Base-by-base conservation (phyloP, 495 filamentous ascomycete genomes). In the Hypoxylon fragiforme region DNA sequence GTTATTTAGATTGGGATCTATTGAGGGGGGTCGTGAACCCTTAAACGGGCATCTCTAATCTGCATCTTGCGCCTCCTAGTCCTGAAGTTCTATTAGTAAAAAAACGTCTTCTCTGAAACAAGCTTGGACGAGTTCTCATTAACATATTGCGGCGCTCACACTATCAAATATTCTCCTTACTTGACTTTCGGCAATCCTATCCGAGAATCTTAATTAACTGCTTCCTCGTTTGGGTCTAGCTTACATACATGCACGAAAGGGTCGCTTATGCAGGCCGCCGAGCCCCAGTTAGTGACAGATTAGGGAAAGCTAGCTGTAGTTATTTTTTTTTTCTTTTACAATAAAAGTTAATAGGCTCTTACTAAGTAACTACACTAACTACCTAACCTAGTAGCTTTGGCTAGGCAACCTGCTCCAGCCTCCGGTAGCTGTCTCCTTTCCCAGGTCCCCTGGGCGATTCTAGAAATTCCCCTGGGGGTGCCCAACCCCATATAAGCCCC, bases 381-480 rank as follows among this genome's bases (percentile, higher is more conserved):
- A 28, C 4, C 24, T 28, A 28, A 4, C 24, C 31, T 30, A 46
- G 39, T 44, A 44, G 50, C 28, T 40, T 35, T 37, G 50, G 20
- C 45, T 40, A 21, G 21, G 36, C 15, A 16, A 6, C 7, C 57
- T 40, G 34, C 35, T 44, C 36, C 20, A 50, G 34, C 26, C 13
- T 38, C 49, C 35, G 51, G 22, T 44, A 41, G 34, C 37, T 49
- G 6, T n/a, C 4, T 37, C 14, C 14, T 16, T 4, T 3, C 28
- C 21, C 15, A 36, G 14, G 22, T 11, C 49, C 56, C 56, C 28
- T 39, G 50, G n/a, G 16, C 18, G 44, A 38, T 61, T 61, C 57
- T 61, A 61, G 57, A 61, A 61, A 8, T 36, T 43, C 34, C 50
- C 40, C 28, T 42, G 34, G 19, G 28, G 35, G 20, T n/a, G n/a